Base-by-base conservation (phyloP, 306 rosid genomes). In the Cicer bijugum region DNA sequence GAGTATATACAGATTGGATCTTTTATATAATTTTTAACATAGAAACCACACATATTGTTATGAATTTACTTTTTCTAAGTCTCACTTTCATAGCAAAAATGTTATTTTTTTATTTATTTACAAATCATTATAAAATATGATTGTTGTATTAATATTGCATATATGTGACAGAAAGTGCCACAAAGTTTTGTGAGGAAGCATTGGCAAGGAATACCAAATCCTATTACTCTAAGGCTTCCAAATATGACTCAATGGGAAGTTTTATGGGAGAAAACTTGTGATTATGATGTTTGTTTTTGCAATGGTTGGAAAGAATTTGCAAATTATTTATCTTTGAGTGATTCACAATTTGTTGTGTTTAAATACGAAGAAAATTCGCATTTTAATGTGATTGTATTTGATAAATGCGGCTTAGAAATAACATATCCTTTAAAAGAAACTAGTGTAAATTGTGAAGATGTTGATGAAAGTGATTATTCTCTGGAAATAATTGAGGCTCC, bases 211-310 rank as follows among this genome's bases (percentile, higher is more conserved):
- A 50, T 84, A 8, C 1, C 72, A 12, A 48, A 58, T 16, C 50
- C 58, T 8, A 75, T 70, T 7, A 0, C 8, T 12, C 53, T 84
- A 38, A 69, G 60, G 47, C 85, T 84, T 57, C 88, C 85, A 47
- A 74, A 78, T 38, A 44, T 75, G 1, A 15, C 39, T 1, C n/a
- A 56, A 50, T 17, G 19, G 66, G 52, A 48, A 45, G 71, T 84
- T 12, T 40, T 50, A 19, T 63, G 81, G 76, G 17, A 6, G 3
- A 74, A 63, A 9, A 8, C 35, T 28, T 28, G 20, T 0, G 69
- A 64, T 9, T 62, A 68, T 3, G 79, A 46, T 23, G 69, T 81
- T 70, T 50, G 20, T 56, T 15, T 78, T 20, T 0, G 40, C 15
- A 39, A 78, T 4, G 82, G 82, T 5, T 78, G 82, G 82, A 60